Conservation (phyloP, 495 filamentous ascomycete genomes). For the Viridothelium virens region DNA sequence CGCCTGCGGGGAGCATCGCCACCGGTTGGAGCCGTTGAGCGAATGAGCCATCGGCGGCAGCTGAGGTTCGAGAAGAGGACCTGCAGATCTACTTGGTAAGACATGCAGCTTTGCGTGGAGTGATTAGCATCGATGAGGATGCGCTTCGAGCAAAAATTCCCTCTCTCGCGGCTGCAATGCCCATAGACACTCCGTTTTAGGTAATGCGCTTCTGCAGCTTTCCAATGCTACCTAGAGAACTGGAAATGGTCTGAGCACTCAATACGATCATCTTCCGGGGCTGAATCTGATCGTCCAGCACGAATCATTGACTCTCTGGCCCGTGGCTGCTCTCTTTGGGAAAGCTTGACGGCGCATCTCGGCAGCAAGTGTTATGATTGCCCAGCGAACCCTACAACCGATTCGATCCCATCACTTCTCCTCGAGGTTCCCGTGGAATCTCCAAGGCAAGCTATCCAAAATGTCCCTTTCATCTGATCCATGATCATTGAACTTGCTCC, state of each 20-base stretch:
- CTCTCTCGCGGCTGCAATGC: background rate
- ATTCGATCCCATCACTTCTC: constrained; percentile 14
- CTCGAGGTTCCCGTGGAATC: background rate
- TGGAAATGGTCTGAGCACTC: constrained; percentile 25
- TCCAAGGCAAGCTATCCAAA: constrained; percentile 6
- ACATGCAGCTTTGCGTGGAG: constrained; percentile 11
- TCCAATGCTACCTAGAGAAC: constrained; percentile 20
- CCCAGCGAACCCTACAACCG: constrained; percentile 21
- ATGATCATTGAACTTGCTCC: background rate
- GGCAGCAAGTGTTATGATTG: constrained; percentile 14
- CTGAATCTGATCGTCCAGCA: constrained; percentile 23
- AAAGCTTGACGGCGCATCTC: constrained; percentile 20
- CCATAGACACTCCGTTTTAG: constrained; percentile 20
- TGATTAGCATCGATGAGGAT: constrained; percentile 7
- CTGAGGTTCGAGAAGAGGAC: constrained; percentile 3
- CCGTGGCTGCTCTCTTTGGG: constrained; percentile 16
- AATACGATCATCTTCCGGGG: constrained; percentile 27
- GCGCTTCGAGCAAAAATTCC: constrained; percentile 7
- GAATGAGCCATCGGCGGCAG: background rate
- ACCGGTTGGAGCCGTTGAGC: constrained; percentile 10
- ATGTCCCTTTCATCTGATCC: constrained; percentile 11
- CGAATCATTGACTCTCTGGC: constrained; percentile 11
- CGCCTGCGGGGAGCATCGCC: background rate
- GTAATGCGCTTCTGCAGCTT: constrained; percentile 22
- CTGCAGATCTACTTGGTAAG: constrained; percentile 9